phyloP scores from a whole-genome alignment of 495 filamentous ascomycete genomes.

The Penicillium coffeae region DNA sequence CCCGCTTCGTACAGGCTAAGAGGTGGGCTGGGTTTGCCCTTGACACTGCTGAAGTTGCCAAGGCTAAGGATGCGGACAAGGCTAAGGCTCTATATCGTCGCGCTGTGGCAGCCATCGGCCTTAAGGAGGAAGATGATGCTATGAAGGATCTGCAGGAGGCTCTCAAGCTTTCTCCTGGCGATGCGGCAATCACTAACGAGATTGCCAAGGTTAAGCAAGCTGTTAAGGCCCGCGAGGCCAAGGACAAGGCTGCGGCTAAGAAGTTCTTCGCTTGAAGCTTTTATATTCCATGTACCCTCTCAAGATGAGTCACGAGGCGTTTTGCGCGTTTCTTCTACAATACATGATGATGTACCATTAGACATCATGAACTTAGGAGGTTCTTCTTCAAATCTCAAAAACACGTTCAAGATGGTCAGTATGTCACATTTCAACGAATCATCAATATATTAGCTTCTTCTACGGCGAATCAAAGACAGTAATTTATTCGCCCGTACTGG shows the following conservation, averaged over 20 bases:
- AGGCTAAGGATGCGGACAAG: slow-evolving; percentile 68
- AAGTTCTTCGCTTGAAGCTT: slow-evolving; percentile 70
- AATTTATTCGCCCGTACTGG: too few relatives aligned
- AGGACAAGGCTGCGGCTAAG: slow-evolving; percentile 83
- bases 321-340: slow-evolving; percentile 7
- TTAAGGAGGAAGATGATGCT: slow-evolving; percentile 85
- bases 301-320: slow-evolving; percentile 34
- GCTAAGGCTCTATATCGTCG: slow-evolving; percentile 87
- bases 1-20: slow-evolving; percentile 63
- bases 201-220: slow-evolving; percentile 70
- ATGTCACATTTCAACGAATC: too few relatives aligned
- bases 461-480: too few relatives aligned
- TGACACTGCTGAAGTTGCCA: slow-evolving; percentile 50
- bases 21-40: slow-evolving; percentile 71
- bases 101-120: slow-evolving; percentile 63
- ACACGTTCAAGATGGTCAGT: too few relatives aligned
- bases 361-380: neutral
- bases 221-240: slow-evolving; percentile 66
- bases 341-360: slow-evolving; percentile 25
- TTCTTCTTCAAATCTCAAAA: too few relatives aligned
- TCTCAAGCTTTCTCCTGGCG: slow-evolving; percentile 66
- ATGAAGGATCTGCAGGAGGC: slow-evolving; percentile 75
- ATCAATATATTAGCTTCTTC: too few relatives aligned
- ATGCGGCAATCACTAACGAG: slow-evolving; percentile 73
- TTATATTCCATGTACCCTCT: slow-evolving; percentile 3